These are phyloP conservation scores for Rubroboletus pulcherrimus DNA, from an alignment of 768 basidiomycete genomes.

Conservation along the genomic window DNA sequence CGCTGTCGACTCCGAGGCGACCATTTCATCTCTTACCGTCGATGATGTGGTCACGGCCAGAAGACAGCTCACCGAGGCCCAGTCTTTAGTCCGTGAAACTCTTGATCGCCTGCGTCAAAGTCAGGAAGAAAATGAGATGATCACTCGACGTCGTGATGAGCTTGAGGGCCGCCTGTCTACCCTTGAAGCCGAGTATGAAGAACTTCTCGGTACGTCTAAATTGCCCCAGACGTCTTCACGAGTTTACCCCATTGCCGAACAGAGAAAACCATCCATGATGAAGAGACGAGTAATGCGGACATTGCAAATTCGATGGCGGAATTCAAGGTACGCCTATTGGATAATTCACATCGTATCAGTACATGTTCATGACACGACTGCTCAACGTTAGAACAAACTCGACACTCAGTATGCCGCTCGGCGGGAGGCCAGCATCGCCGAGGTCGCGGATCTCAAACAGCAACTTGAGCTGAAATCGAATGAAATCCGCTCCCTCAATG, in stretches of 20 bases:
- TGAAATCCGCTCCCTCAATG: conserved; percentile 81
- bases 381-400: conserved; percentile 68
- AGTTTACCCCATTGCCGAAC: conserved; percentile 16
- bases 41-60: conserved; percentile 82
- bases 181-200: conserved; percentile 94
- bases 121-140: conserved; percentile 90
- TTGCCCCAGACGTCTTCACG: neutral
- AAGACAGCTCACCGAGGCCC: conserved; percentile 85
- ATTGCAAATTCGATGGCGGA: conserved; percentile 82
- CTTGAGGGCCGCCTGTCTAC: conserved; percentile 76
- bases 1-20: conserved; percentile 60
- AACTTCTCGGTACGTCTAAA: conserved; percentile 72
- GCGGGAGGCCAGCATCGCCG: conserved; percentile 83
- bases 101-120: conserved; percentile 85
- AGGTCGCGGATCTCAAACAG: conserved; percentile 82
- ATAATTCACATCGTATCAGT: neutral
- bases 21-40: conserved; percentile 54
- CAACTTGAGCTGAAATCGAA: conserved; percentile 81
- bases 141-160: conserved; percentile 78
- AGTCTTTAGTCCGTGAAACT: conserved; percentile 80
- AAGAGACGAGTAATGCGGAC: conserved; percentile 81
- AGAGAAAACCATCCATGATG: conserved; percentile 92
- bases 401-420: conserved; percentile 92
- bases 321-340: conserved; percentile 62
- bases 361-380: neutral